A percentile compares a stretch with the other conserved stretches of the same genome.
Evolutionary conservation across 2,329 filamentous ascomycete genomes (phyloP).

Genomic region (Pestalotiopsis sp.): DNA sequence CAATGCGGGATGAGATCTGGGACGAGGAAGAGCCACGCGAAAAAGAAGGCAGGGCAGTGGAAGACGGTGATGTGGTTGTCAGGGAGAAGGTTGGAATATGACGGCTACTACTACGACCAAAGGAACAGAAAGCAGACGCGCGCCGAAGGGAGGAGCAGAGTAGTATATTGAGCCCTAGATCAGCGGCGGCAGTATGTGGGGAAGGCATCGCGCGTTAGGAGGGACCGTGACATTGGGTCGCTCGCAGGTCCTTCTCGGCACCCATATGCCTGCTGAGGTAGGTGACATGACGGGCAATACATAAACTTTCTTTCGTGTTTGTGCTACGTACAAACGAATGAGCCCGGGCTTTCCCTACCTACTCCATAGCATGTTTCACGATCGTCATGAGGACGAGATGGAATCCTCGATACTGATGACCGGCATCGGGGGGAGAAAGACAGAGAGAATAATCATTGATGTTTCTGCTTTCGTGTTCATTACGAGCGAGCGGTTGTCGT

Average conservation of each 20-base stretch:
- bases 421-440: background rate
- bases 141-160: constrained; percentile 8
- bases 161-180: constrained; percentile 5
- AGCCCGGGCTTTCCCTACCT: background rate
- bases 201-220: background rate
- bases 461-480: background rate
- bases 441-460: background rate
- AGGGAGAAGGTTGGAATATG: background rate
- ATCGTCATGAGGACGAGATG: background rate
- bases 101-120: background rate
- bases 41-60: background rate
- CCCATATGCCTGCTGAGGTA: constrained; percentile 1
- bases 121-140: background rate
- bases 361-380: background rate
- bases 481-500: background rate
- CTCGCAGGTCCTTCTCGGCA: background rate
- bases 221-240: constrained; percentile 7
- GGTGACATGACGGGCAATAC: constrained; percentile 7
- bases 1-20: constrained; percentile 5
- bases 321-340: background rate
- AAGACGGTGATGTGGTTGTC: background rate
- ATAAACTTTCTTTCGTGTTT: background rate
- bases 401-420: background rate
- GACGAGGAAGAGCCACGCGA: constrained; percentile 6
- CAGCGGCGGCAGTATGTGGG: background rate